Evolutionary conservation across 192 early-diverging fungal species (phyloP).

Genomic region (Coemansia sp.): DNA sequence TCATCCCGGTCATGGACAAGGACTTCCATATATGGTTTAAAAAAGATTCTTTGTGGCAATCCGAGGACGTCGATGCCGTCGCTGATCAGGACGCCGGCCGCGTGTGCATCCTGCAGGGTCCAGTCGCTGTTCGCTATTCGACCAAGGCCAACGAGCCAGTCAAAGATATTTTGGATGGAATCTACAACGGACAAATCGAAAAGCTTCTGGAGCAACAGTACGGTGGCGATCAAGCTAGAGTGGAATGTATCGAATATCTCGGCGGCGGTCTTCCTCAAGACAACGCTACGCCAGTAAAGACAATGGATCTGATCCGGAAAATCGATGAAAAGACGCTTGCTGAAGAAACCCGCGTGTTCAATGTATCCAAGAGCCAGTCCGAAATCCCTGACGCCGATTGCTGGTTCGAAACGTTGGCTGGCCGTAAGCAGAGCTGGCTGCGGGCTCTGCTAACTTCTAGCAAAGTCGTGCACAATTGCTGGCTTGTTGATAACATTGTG

Average conservation of each 20-base stretch:
- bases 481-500: conserved; percentile 60
- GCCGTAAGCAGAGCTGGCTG: conserved; percentile 73
- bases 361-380: background rate
- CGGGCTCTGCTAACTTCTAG: conserved; percentile 73
- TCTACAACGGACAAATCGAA: conserved; percentile 74
- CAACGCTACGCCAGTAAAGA: too few species aligned
- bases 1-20: conserved; percentile 84
- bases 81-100: conserved; percentile 79
- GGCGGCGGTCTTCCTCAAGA: conserved; percentile 12
- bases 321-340: too few species aligned
- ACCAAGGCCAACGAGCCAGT: conserved; percentile 76
- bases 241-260: conserved; percentile 82
- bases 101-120: conserved; percentile 86
- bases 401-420: conserved; percentile 74
- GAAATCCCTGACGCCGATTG: conserved; percentile 26
- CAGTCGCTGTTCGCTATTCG: conserved; percentile 71
- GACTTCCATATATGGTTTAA: conserved; percentile 95
- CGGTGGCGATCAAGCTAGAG: conserved; percentile 54
- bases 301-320: too few species aligned
- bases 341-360: conserved; percentile 6
- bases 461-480: conserved; percentile 68
- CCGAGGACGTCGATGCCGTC: conserved; percentile 82
- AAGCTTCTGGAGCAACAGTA: conserved; percentile 72
- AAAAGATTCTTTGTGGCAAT: conserved; percentile 93
- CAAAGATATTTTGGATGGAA: conserved; percentile 76